These are phyloP conservation scores for Straminergon stramineum DNA, from an alignment of 225 moss, liverwort and hornwort species.

Conservation along the genomic window DNA sequence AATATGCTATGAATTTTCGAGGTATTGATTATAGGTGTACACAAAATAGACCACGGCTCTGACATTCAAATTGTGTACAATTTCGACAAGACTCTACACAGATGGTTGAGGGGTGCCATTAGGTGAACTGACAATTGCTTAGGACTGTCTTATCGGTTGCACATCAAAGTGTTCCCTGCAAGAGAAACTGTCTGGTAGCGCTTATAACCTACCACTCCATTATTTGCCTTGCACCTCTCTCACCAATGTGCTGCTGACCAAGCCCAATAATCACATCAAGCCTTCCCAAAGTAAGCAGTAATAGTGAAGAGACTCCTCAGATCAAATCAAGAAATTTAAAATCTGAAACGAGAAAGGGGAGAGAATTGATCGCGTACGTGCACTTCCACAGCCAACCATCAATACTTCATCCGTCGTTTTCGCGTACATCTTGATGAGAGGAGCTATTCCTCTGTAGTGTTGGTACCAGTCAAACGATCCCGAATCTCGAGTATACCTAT, in stretches of 20 bases:
- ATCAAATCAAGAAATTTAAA: not conserved
- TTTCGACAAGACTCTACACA: not conserved
- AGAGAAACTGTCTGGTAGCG: not conserved
- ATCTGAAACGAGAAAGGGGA: not conserved
- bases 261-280: not conserved
- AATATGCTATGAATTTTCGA: not conserved
- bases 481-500: conserved; percentile 60
- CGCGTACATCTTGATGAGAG: conserved; percentile 57
- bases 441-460: conserved; percentile 46
- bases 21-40: too few relatives aligned
- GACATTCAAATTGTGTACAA: not conserved
- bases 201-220: not conserved
- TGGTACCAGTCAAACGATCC: conserved; percentile 90
- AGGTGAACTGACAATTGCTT: not conserved
- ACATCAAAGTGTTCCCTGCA: not conserved
- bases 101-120: not conserved
- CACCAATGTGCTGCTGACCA: not conserved
- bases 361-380: not conserved
- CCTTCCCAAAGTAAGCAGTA: not conserved
- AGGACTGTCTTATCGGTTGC: not conserved
- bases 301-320: not conserved
- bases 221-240: not conserved
- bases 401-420: conserved; percentile 39
- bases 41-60: not conserved
- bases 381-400: conserved; percentile 80